Conservation (phyloP, 495 filamentous ascomycete genomes). For the Stereocaulon alpinum region DNA sequence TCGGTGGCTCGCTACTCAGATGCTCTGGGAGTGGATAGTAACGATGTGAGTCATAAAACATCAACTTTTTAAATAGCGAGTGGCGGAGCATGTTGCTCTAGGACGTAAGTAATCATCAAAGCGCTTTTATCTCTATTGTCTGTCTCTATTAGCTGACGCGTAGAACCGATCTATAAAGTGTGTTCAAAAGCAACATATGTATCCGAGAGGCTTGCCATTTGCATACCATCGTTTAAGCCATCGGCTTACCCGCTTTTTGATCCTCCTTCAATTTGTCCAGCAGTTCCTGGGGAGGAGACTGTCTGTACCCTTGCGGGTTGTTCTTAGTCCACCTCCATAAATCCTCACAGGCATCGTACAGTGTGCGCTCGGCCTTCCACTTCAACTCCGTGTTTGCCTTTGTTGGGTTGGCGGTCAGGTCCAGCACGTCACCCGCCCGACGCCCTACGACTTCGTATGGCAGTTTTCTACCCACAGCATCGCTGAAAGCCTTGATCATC, state of each 20-base stretch:
- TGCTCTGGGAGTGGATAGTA: too few species aligned
- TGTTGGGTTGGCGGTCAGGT: conserved; percentile 85
- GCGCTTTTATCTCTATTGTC: background rate
- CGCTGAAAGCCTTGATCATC: conserved; percentile 90
- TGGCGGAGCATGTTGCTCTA: too few species aligned
- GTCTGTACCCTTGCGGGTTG: conserved; percentile 90
- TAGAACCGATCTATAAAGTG: background rate
- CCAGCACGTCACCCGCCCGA: conserved; percentile 80
- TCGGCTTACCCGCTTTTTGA: conserved; percentile 14
- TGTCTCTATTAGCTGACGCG: background rate
- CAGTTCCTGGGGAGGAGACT: conserved; percentile 76
- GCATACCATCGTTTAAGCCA: conserved; percentile 4
- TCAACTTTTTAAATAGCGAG: too few species aligned
- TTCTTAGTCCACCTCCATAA: conserved; percentile 93
- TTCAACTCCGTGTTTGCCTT: conserved; percentile 78
- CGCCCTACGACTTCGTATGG: conserved; percentile 79
- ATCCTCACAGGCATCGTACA: conserved; percentile 88
- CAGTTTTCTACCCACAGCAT: conserved; percentile 72
- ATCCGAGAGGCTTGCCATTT: background rate
- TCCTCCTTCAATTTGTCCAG: conserved; percentile 60
- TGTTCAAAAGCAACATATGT: background rate
- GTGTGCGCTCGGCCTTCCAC: conserved; percentile 83
- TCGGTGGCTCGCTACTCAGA: too few species aligned
- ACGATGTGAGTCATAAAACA: too few species aligned
- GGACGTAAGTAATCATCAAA: too few species aligned